These are phyloP conservation scores for Vanilla planifolia DNA, from an alignment of 106 monocot genomes.

Conservation along the genomic window DNA sequence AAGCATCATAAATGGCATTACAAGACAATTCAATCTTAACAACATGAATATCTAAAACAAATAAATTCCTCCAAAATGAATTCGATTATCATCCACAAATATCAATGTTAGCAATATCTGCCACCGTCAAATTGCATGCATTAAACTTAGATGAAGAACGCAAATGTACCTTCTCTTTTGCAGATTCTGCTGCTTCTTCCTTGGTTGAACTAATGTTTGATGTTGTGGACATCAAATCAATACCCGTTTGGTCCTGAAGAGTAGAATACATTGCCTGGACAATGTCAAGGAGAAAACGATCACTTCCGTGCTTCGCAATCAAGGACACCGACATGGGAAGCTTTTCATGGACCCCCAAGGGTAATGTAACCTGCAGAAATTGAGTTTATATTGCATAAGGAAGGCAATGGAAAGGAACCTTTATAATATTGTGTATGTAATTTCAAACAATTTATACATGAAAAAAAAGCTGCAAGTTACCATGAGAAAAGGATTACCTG, in stretches of 20 bases:
- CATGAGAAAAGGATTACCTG: constrained; percentile 55
- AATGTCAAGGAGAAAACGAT: constrained; percentile 74
- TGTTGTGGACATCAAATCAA: constrained; percentile 37
- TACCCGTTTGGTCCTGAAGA: constrained; percentile 64
- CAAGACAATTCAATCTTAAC: too few species aligned
- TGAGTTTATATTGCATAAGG: neutral
- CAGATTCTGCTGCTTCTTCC: constrained; percentile 90
- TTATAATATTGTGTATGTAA: too few species aligned
- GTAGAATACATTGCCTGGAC: constrained; percentile 39
- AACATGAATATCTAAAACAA: too few species aligned
- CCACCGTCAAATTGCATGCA: too few species aligned
- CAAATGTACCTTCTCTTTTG: constrained; percentile 81
- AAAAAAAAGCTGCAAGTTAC: too few species aligned
- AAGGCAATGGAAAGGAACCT: neutral
- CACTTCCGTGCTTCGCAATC: constrained; percentile 86
- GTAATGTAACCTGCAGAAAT: constrained; percentile 57
- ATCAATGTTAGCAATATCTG: too few species aligned
- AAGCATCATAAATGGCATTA: too few species aligned
- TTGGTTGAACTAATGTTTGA: constrained; percentile 41
- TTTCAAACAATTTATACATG: too few species aligned
- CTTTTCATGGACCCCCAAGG: constrained; percentile 72
- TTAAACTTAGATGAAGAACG: constrained; percentile 1
- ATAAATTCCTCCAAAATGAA: too few species aligned
- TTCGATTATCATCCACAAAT: too few species aligned
- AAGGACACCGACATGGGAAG: constrained; percentile 78